Evolutionary conservation across 148 eudicot genomes (phyloP), one percentile per base, ranked within the genome.

Genomic region (Polygonum aviculare): DNA sequence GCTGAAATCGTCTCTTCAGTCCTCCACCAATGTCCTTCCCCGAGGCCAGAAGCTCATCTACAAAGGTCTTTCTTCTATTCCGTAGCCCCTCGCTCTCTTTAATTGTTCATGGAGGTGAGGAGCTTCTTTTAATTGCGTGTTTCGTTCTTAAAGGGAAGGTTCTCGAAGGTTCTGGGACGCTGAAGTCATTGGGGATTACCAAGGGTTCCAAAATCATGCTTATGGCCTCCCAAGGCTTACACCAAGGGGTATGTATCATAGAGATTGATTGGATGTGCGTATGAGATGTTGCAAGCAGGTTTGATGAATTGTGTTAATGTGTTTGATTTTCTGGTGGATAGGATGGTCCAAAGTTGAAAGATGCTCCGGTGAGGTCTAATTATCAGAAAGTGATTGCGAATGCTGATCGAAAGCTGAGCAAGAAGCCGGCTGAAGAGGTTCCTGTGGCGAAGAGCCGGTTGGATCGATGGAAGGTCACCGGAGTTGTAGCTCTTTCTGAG

Each of bases 11-110:
- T 69, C 80, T n/a, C 89, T 95, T 22, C 96, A 89, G 74, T 79
- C 88, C 71, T 82, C 85, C 79, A 95, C 99, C 73, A 86, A 95
- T 74, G 91, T 92, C 80, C 99, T 95, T 78, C 93, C 94, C 75
- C 94, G 97, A n/a, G 99, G 97, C 67, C 99, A 95, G 49, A 93
- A 92, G 74, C 94, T 95, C 83, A 92, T 95, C 60, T 85, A 79
- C 79, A 90, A 90, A 85, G 98, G 98, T 87, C 0, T 18, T 3
- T 10, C 6, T 10, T 10, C 52, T 57, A 48, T 15, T 35, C 41
- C 39, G 35, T 65, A 41, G 73, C 44, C 45, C 5, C 41, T 40
- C 41, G 8, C 52, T 12, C 40, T 45, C 33, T 33, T 2, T 33
- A 36, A 35, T 74, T 52, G 22, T 51, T 22, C 59, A 18, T 36